Conservation (phyloP, 2,329 filamentous ascomycete species). For the Alternaria sp. region DNA sequence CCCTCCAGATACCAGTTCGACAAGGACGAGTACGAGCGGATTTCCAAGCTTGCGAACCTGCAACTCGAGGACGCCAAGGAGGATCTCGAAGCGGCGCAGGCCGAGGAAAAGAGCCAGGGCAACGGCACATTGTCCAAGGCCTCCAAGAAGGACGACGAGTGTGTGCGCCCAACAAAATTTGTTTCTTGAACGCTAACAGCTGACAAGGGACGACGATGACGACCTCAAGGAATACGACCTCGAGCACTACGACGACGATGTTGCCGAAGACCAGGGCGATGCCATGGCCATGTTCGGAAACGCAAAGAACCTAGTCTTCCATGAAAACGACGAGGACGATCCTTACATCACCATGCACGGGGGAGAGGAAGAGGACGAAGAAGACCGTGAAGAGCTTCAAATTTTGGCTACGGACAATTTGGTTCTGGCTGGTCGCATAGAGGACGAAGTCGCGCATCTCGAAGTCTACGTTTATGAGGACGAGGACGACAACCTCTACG, state of each 20-base stretch:
- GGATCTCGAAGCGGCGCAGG: constrained; percentile 69
- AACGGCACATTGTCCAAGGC: constrained; percentile 31
- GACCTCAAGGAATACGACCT: constrained; percentile 96
- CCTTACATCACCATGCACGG: constrained; percentile 91
- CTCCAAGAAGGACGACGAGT: constrained; percentile 39
- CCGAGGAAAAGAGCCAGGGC: constrained; percentile 53
- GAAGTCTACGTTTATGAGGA: constrained; percentile 99
- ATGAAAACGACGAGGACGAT: constrained; percentile 92
- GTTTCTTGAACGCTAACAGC: constrained; percentile 21
- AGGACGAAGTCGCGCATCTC: constrained; percentile 95
- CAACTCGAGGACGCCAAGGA: constrained; percentile 93
- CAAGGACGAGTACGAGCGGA: constrained; percentile 61
- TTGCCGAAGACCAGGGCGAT: constrained; percentile 73
- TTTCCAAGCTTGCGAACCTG: constrained; percentile 61
- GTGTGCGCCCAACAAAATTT: background rate
- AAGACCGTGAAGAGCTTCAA: constrained; percentile 92
- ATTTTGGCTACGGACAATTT: constrained; percentile 93
- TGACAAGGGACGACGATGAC: constrained; percentile 66
- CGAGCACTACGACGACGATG: constrained; percentile 92
- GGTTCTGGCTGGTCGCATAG: constrained; percentile 88
- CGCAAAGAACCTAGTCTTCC: constrained; percentile 90
- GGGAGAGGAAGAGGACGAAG: constrained; percentile 75
- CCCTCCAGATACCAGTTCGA: constrained; percentile 61
- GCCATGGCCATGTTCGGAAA: constrained; percentile 94
- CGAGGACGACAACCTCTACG: constrained; percentile 92